Base-by-base conservation (phyloP, 371 early-diverging fungal genomes). In the Phascolomyces articulosus region DNA sequence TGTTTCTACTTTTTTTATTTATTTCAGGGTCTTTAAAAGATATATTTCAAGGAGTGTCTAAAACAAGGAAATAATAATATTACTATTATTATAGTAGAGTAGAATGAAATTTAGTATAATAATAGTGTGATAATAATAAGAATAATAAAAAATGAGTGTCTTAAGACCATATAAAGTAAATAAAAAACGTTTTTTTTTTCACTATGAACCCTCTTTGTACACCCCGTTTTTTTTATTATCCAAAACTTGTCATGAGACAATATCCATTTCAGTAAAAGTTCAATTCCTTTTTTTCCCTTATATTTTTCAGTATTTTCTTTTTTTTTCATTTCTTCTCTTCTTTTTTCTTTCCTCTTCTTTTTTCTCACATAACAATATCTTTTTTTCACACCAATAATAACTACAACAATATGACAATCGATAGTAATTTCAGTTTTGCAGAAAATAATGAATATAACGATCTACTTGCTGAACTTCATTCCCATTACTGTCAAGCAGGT, bases 391-490 rank as follows among this genome's bases (percentile, higher is more conserved):
- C 44, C 8, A 4, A 44, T 16, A 44, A 44, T 44, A 44, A 13
- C 44, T 18, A 13, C 6, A 13, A 9, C 16, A 47, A n/a, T 20
- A 51, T 51, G 51, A 41, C 24, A 26, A 58, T 58, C 44, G 59
- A 58, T 41, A 58, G 44, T 31, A 58, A 58, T 44, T 58, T 58
- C n/a, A 44, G 44, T 27, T 58, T 58, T 44, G 23, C 59, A 26
- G 40, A 41, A 15, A 44, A 24, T n/a, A 71, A 71, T 54, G 75
- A 74, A 63, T 74, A 74, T 29, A 74, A 71, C 8, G 71, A 76
- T 49, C 58, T 76, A 4, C 38, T 76, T 29, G 70, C 71, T 24
- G 76, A 76, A 47, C 66, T 76, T 28, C 73, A 76, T 53, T 48
- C 62, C 20, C 68, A 72, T 31, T 72, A 72, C 27, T 67, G 69